Base-by-base conservation (phyloP, 2,329 filamentous ascomycete species). In the Dactylellina parvicollis region DNA sequence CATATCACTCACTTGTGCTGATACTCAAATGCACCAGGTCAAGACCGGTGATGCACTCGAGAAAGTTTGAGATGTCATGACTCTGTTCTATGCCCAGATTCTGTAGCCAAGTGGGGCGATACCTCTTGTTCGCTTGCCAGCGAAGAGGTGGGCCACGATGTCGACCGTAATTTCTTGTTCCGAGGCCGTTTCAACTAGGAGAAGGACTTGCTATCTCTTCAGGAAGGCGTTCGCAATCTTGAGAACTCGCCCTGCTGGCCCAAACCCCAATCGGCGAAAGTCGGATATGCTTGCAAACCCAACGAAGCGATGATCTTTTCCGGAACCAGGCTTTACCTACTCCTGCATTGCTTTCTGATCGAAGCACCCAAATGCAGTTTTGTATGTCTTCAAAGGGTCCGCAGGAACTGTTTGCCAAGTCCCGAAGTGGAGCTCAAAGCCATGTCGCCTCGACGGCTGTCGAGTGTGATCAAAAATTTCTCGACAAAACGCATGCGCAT, bases 241-340 rank as follows among this genome's bases (percentile, higher is more conserved):
- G 46, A 61, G 28, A 54, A 47, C 32, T 40, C 46, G 38, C 22
- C 32, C 28, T 44, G 26, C 22, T 59, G 20, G 36, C 24, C 34
- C 12, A 32, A 50, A 28, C 34, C 18, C 52, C 30, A 72, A 55
- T 73, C 69, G 60, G 69, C 60, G 60, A 73, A 73, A 73, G 46
- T 66, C 69, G 69, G 69, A 49, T 47, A 73, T 50, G 44, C 34
- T 32, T 36, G n/a, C 34, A 46, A 57, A 59, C 42, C 49, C 54
- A 30, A 61, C 5, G 30, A 52, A 22, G 34, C n/a, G 28, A 54
- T 55, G 69, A 73, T 73, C 60, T 18, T 54, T 66, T 66, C 54
- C 60, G 20, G 10, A 59, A 52, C 30, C 20, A 47, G 57, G 52
- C 30, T 10, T 30, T 52, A n/a, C 26, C 22, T 44, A 30, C 44